Evolutionary conservation across 768 basidiomycete species (phyloP).

Genomic region (Kwoniella botswanensis): DNA sequence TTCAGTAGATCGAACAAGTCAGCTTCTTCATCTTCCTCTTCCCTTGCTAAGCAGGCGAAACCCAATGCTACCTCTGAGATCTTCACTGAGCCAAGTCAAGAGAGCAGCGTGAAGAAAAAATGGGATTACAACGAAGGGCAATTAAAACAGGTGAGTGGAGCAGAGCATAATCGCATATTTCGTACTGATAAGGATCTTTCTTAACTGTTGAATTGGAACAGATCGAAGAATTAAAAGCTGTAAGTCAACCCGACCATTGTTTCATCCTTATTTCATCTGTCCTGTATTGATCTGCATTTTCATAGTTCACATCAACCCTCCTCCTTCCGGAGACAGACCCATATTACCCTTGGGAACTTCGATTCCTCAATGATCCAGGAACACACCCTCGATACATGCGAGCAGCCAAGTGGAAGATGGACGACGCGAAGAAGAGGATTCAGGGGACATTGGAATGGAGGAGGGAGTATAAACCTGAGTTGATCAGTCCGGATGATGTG

Average conservation of each 20-base stretch:
- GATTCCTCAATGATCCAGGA: constrained; percentile 77
- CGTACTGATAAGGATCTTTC: no score
- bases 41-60: constrained; percentile 15
- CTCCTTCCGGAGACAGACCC: constrained; percentile 70
- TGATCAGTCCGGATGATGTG: constrained; percentile 78
- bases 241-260: no score
- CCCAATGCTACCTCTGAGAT: constrained; percentile 52
- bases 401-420: constrained; percentile 80
- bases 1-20: constrained; percentile 45
- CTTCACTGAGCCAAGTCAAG: constrained; percentile 66
- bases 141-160: constrained; percentile 55
- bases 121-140: constrained; percentile 72
- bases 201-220: constrained; percentile 32
- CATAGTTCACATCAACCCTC: constrained; percentile 71
- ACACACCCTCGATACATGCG: constrained; percentile 74
- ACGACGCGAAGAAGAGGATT: constrained; percentile 77
- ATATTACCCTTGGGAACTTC: constrained; percentile 76
- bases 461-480: constrained; percentile 79
- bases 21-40: constrained; percentile 35
- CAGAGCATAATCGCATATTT: no score
- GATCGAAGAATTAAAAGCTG: constrained; percentile 70
- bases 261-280: background rate
- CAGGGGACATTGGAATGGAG: constrained; percentile 82
- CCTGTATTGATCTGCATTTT: background rate
- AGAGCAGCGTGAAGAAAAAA: constrained; percentile 64